phyloP scores from a whole-genome alignment of 1,284 basidiomycete genomes.

The Ceraceosorus guamensis region DNA sequence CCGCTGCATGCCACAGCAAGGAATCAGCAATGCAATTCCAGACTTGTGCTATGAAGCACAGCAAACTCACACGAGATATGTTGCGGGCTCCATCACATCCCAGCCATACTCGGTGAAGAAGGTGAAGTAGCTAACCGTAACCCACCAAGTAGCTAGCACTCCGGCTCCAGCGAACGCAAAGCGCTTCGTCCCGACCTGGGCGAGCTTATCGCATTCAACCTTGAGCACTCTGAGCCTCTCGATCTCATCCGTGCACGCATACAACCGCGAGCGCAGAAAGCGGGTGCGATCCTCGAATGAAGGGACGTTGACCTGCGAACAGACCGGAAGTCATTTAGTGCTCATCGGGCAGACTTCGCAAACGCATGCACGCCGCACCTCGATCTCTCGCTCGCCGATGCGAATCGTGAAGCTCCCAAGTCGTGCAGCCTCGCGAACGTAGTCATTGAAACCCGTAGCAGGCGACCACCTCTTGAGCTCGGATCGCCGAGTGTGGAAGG shows the following conservation, averaged over 20 bases:
- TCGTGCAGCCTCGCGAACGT: constrained; percentile 33
- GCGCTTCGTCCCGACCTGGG: constrained; percentile 25
- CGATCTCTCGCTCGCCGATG: constrained; percentile 26
- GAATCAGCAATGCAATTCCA: not conserved
- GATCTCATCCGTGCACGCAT: constrained; percentile 32
- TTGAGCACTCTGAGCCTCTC: constrained; percentile 30
- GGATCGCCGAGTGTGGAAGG: constrained; percentile 30
- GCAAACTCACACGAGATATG: constrained; percentile 17
- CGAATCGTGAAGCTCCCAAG: constrained; percentile 34
- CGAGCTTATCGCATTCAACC: constrained; percentile 33
- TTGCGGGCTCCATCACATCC: constrained; percentile 33
- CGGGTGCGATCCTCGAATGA: constrained; percentile 37
- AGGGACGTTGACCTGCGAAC: constrained; percentile 22
- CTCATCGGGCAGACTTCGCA: too few species aligned
- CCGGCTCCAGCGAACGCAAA: constrained; percentile 32
- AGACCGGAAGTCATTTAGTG: too few species aligned
- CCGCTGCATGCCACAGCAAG: constrained; percentile 10
- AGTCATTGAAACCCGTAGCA: constrained; percentile 38
- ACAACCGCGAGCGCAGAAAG: constrained; percentile 25
- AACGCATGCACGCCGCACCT: too few species aligned
- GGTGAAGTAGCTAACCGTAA: constrained; percentile 27
- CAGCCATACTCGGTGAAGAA: constrained; percentile 33
- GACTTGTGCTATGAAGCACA: not conserved
- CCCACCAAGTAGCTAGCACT: constrained; percentile 32
- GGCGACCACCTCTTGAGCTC: constrained; percentile 39